Evolutionary conservation across 148 eudicot species (phyloP), one percentile per base, ranked within the genome.

Genomic region (Rhododendron griersonianum): DNA sequence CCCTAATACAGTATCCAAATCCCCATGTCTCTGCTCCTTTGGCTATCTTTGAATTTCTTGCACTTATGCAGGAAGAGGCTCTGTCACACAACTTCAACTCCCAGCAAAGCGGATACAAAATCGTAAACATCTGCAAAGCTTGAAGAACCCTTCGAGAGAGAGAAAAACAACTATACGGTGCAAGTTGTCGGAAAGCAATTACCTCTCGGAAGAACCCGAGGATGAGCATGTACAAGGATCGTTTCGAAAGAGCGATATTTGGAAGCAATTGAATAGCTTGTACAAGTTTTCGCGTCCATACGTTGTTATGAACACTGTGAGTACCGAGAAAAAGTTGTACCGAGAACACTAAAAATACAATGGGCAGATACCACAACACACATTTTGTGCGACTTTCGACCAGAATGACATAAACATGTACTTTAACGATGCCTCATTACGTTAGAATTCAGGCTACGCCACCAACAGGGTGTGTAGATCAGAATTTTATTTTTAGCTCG

Each of bases 281-380:
- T 91, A 85, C 76, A 89, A 87, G 14, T 91, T 91, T 79, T 61
- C 87, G 81, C 93, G 92, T 25, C 93, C 93, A 83, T 92, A 90
- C 87, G 90, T 90, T 74, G 75, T 90, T 7, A 53, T 85, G 83
- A 91, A 91, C 85, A 89, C 91, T 9, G 92, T 91, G 59, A 84
- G 92, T 90, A 37, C 45, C 39, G 50, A 47, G 50, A 47, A 51
- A 51, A 13, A 51, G 55, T 51, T 51, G 55, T 51, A 13, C 55
- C 15, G 3, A 11, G 55, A 51, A 51, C 16, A 47, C 50, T 47
- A 0, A 47, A 47, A 47, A 47, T 47, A 47, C 45, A 41, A 41
- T 41, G 45, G 45, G 45, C 44, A 0, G 44, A 41, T 41, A 41
- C 45, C 45, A 6, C 45, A 41, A 41, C 5, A 41, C 45, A 41